A percentile compares a stretch with the other conserved stretches of the same genome.
These are phyloP conservation scores for Phytophthora ohioensis DNA, from an alignment of 352 stramenopile genomes.

Conservation along the genomic window DNA sequence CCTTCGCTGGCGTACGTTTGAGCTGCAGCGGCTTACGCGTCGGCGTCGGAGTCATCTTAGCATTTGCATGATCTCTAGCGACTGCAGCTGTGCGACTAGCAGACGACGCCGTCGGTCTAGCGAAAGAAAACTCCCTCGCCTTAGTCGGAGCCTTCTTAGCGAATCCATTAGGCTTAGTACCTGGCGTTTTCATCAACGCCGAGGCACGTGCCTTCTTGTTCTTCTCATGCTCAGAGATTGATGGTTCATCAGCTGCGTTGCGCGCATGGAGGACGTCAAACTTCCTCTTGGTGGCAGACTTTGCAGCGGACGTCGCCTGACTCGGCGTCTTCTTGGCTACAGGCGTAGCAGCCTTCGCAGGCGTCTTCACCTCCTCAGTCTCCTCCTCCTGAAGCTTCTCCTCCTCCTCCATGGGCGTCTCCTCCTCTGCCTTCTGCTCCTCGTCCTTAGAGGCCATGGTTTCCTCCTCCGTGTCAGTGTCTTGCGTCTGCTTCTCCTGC, in stretches of 20 bases:
- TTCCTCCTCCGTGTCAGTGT: slow-evolving; percentile 19
- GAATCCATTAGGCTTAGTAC: slow-evolving; percentile 6
- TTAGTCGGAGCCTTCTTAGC: slow-evolving; percentile 21
- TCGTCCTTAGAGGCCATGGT: background rate
- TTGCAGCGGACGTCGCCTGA: background rate
- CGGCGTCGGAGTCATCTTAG: slow-evolving; percentile 22
- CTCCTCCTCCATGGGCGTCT: slow-evolving; percentile 5
- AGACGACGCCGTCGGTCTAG: slow-evolving; percentile 42
- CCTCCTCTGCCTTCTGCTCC: background rate
- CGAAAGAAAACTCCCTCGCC: slow-evolving; percentile 42
- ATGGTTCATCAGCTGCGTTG: slow-evolving; percentile 6
- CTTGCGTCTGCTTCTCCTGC: slow-evolving; percentile 12
- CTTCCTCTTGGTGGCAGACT: slow-evolving; percentile 37
- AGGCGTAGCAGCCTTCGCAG: slow-evolving; percentile 8
- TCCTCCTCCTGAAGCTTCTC: slow-evolving; percentile 1
- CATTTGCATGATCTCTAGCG: slow-evolving; percentile 29
- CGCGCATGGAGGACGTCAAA: slow-evolving; percentile 25
- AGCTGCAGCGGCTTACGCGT: slow-evolving; percentile 8
- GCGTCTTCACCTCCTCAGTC: slow-evolving; percentile 1
- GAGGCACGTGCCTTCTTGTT: slow-evolving; percentile 34
- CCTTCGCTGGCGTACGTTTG: slow-evolving; percentile 21
- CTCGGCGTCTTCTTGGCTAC: slow-evolving; percentile 6
- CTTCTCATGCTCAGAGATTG: slow-evolving; percentile 28
- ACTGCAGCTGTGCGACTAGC: slow-evolving; percentile 30
- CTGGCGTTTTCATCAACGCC: slow-evolving; percentile 18